Conservation (phyloP, 2,329 filamentous ascomycete genomes). For the Colletotrichum scovillei region DNA sequence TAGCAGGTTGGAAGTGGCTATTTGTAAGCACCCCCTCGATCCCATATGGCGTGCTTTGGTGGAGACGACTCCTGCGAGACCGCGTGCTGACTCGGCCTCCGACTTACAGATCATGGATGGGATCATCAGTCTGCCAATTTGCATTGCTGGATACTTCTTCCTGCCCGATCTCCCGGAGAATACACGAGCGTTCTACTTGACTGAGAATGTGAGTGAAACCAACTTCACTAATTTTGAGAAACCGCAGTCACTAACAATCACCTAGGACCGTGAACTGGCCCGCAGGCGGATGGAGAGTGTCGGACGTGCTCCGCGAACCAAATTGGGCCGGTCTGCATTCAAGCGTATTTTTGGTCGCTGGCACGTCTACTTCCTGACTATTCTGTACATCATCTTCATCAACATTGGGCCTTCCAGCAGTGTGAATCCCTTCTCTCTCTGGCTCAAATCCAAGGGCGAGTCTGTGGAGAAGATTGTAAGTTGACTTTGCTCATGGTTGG, state of each 20-base stretch:
- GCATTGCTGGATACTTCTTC: conserved; percentile 50
- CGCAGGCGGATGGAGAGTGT: conserved; percentile 43
- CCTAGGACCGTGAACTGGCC: conserved; percentile 14
- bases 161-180: conserved; percentile 48
- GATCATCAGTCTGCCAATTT: conserved; percentile 54
- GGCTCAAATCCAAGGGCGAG: conserved; percentile 54
- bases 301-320: conserved; percentile 63
- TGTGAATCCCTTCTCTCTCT: conserved; percentile 50
- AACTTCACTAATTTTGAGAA: no score
- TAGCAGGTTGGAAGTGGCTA: conserved; percentile 52
- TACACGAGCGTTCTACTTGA: conserved; percentile 44
- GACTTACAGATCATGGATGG: conserved; percentile 52
- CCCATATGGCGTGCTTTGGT: neutral
- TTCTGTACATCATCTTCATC: conserved; percentile 57
- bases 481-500: conserved; percentile 43
- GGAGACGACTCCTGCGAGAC: neutral
- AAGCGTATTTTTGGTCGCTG: conserved; percentile 39
- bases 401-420: conserved; percentile 56
- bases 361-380: conserved; percentile 50
- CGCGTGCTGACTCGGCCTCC: neutral
- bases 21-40: conserved; percentile 39
- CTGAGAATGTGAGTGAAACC: neutral
- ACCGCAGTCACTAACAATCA: neutral
- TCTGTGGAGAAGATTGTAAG: conserved; percentile 64
- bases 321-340: conserved; percentile 54